Conservation (phyloP, 2,329 filamentous ascomycete genomes). For the Neopestalotiopsis sp. region DNA sequence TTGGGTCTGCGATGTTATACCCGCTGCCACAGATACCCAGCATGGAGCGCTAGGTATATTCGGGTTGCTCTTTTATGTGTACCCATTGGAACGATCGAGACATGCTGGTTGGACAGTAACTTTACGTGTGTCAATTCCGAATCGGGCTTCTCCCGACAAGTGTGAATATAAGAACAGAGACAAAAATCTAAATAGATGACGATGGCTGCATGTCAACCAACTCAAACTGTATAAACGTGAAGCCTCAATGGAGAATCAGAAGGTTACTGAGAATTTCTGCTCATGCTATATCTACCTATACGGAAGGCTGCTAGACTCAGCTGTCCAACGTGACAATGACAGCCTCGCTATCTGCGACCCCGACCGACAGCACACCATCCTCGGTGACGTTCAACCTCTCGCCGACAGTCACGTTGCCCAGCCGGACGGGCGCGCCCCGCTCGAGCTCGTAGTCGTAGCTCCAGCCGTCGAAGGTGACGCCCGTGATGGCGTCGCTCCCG, state of each 20-base stretch:
- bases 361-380: slow-evolving; percentile 42
- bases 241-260: not conserved
- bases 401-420: slow-evolving; percentile 59
- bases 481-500: slow-evolving; percentile 67
- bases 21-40: not conserved
- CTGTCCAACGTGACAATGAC: slow-evolving; percentile 39
- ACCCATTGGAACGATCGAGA: not conserved
- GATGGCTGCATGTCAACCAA: no score
- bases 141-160: not conserved
- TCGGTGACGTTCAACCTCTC: slow-evolving; percentile 44
- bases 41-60: not conserved
- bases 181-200: not conserved
- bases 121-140: not conserved
- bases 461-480: slow-evolving; percentile 64
- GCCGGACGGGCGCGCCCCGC: slow-evolving; percentile 54
- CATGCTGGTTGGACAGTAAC: not conserved
- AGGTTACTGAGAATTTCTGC: not conserved
- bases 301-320: not conserved
- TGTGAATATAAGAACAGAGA: not conserved
- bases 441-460: slow-evolving; percentile 67
- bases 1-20: not conserved
- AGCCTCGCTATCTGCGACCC: slow-evolving; percentile 48
- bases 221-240: no score
- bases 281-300: not conserved
- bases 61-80: not conserved